Base-by-base conservation (phyloP, 768 basidiomycete species). In the Boletus rubescentipes region DNA sequence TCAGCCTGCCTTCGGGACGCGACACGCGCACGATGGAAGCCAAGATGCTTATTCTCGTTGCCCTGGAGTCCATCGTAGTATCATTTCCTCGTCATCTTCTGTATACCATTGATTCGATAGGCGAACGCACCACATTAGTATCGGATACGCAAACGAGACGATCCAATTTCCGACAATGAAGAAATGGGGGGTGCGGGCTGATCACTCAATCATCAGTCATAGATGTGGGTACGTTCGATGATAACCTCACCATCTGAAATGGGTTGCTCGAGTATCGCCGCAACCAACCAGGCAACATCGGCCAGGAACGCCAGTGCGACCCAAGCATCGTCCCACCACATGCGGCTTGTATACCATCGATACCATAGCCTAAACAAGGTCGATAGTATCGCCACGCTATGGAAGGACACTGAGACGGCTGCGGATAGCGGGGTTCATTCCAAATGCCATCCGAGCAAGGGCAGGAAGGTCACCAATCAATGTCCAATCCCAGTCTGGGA, bases 271-370 rank as follows among this genome's bases (percentile, higher is more conserved):
- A 66, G 37, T 5, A 30, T 16, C 0, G 47, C 31, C 15, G 44
- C 42, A n/a, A 53, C n/a, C 31, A 53, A 20, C 10, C 48, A 63
- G 2, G 41, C 35, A 2, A 58, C 21, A 32, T 66, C 56, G 9
- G 54, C 54, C 39, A 58, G 38, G 15, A 61, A 40, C 5, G 65
- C 66, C 3, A 63, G 11, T 12, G 9, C 26, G 2, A 61, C 66
- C 57, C 58, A 62, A 5, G 45, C 60, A 34, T 67, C 68, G 21
- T 67, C 66, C 61, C 67, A 68, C 66, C 64, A 64, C 45, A 67
- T 26, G 6, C 42, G 65, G 6, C 29, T 41, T 18, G 38, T 60
- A 40, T 53, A 39, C 62, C 54, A 64, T 43, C 55, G 46, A 30
- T 61, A 69, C 51, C 56, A 59, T 36, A 65, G 50, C 36, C 67